phyloP scores from a whole-genome alignment of 2,329 filamentous ascomycete species.

The Leptodontidium sp. region DNA sequence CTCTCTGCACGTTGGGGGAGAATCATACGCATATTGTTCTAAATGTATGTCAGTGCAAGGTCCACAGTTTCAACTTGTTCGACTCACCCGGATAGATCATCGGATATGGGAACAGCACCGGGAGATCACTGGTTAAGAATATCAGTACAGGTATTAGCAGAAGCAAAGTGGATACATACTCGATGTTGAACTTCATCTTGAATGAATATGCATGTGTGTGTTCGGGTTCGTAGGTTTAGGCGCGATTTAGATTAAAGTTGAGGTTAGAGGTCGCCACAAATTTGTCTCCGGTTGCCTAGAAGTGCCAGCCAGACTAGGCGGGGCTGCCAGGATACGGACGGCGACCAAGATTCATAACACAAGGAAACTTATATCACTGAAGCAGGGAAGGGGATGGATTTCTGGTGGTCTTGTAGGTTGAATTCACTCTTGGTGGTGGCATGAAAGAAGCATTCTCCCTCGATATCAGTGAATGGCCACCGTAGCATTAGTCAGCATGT shows the following conservation, averaged over 20 bases:
- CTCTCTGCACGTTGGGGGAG: neutral
- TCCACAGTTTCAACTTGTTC: constrained; percentile 20
- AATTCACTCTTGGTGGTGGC: neutral
- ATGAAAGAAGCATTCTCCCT: neutral
- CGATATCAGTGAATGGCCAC: neutral
- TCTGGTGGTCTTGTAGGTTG: neutral
- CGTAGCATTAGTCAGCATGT: constrained; percentile 16
- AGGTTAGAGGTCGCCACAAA: constrained; percentile 6
- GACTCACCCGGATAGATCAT: constrained; percentile 68
- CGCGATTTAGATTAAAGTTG: neutral
- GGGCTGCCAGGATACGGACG: neutral
- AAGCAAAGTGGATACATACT: constrained; percentile 56
- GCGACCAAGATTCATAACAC: neutral
- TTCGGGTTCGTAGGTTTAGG: neutral
- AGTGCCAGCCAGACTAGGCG: neutral
- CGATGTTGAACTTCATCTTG: constrained; percentile 82
- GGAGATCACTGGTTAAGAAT: constrained; percentile 62
- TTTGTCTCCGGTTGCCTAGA: neutral
- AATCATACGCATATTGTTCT: constrained; percentile 70
- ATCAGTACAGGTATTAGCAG: constrained; percentile 32
- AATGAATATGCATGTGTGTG: neutral
- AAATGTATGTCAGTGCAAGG: constrained; percentile 52
- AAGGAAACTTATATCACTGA: neutral
- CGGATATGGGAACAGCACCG: constrained; percentile 77
- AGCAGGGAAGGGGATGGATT: neutral